Evolutionary conservation across 164 flowering plant genomes (phyloP), one percentile per base, ranked within the genome.

Genomic region (Aristolochia contorta): DNA sequence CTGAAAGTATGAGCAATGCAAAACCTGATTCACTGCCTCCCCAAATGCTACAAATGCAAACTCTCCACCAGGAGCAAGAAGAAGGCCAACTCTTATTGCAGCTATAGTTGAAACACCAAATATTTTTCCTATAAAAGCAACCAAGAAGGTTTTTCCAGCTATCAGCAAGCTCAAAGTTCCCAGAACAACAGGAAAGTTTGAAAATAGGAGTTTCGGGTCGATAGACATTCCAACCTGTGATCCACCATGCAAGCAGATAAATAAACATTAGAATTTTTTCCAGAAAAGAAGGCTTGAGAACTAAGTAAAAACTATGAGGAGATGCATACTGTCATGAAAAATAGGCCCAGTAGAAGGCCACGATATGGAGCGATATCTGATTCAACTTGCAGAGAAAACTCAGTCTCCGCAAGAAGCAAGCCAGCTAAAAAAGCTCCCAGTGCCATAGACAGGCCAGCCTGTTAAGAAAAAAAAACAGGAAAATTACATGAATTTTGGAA

Each of bases 391-490:
- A 94, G 75, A 12, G 99, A 87, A 69, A 94, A 94, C 71, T 94
- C 99, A 67, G 99, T 94, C 82, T 94, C 99, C 61, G 99, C 99
- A 19, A 94, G 94, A 62, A 94, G 96, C 77, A 94, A 79, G 70
- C 99, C 99, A 77, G 99, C 99, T 78, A 94, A 77, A 79, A 94
- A 94, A 59, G 99, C 99, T 64, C 99, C 99, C 75, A 94, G 58
- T 54, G 99, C 99, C 99, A 94, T 94, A 65, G 99, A 94, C 68
- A 94, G 90, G 68, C 99, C 99, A 77, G 97, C 97, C 99, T 94
- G 79, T 64, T 68, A 54, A 60, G 69, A 20, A 27, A 56, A 65
- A 57, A 24, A 19, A 15, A 59, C 30, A 19, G 63, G n/a, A n/a
- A n/a, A 55, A 2, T 27, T 27, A 60, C 56, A 32, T 53, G 43